These are phyloP conservation scores for Cornus suecica DNA, from an alignment of 148 eudicot species.

Conservation along the genomic window DNA sequence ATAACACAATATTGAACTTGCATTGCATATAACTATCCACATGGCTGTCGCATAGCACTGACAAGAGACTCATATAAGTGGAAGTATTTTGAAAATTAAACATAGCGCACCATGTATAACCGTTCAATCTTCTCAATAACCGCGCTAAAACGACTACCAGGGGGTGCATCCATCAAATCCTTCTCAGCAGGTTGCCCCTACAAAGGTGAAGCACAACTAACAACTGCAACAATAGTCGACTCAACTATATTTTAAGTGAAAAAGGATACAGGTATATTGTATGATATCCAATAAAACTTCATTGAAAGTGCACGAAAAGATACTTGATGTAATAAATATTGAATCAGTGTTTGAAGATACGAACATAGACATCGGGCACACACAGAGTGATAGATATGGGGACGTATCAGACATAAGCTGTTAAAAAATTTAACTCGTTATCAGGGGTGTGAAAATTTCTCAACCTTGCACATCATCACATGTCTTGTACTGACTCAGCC, in stretches of 20 bases:
- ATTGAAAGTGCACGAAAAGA: not conserved
- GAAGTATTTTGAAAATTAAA: not conserved
- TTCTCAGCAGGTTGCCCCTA: slow-evolving; percentile 56
- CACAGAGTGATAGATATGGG: no score
- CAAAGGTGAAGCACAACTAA: slow-evolving; percentile 3
- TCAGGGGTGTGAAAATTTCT: no score
- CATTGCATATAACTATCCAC: not conserved
- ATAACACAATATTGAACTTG: not conserved
- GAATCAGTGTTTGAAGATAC: not conserved
- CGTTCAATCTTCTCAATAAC: slow-evolving; percentile 97
- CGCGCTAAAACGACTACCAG: slow-evolving; percentile 69
- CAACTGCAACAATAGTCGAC: not conserved
- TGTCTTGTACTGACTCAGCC: no score
- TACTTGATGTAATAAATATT: not conserved
- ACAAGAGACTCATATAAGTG: not conserved
- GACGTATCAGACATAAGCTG: no score
- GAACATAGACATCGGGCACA: no score
- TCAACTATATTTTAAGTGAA: not conserved
- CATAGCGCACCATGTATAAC: slow-evolving; percentile 69
- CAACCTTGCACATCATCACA: no score
- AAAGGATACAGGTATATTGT: not conserved
- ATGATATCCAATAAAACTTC: not conserved
- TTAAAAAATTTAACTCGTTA: no score
- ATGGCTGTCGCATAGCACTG: not conserved
- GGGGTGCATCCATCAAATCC: slow-evolving; percentile 59